Percentiles rank a stretch among this genome's conserved stretches.
phyloP scores from a whole-genome alignment of 352 stramenopile genomes.

The Globisporangium parvum region DNA sequence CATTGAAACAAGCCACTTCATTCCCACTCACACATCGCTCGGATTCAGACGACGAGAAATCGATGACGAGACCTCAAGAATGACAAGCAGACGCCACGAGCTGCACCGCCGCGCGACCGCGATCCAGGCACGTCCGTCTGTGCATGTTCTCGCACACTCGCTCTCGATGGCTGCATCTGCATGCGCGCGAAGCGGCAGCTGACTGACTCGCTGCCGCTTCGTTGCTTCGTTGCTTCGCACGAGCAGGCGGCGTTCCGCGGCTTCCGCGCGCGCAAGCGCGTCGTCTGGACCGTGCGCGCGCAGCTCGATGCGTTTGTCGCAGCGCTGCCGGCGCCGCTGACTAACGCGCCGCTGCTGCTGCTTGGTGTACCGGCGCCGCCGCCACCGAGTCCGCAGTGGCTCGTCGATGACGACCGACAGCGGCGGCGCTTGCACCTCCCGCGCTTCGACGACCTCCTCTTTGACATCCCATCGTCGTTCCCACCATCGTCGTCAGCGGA shows the following conservation, averaged over 20 bases:
- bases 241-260: conserved; percentile 42
- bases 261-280: conserved; percentile 36
- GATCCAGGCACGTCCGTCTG: conserved; percentile 16
- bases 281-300: conserved; percentile 41
- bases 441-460: conserved; percentile 33
- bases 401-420: conserved; percentile 8
- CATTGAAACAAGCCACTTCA: too few relatives aligned
- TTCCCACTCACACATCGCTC: too few relatives aligned
- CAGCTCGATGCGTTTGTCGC: conserved; percentile 37
- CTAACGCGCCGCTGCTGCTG: conserved; percentile 26
- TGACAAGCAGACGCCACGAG: conserved; percentile 1
- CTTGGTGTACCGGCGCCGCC: conserved; percentile 5
- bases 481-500: conserved; percentile 8
- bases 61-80: not conserved
- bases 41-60: too few relatives aligned
- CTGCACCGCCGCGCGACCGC: conserved; percentile 17
- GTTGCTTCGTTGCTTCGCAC: too few relatives aligned
- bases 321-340: conserved; percentile 25
- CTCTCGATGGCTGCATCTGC: not conserved
- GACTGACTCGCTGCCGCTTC: not conserved
- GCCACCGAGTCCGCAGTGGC: conserved; percentile 17
- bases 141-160: not conserved
- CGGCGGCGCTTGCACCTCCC: conserved; percentile 29
- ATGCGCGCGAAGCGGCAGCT: not conserved
- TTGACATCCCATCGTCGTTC: conserved; percentile 26